Evolutionary conservation across 176 grass and related monocot species (phyloP), one percentile per base, ranked within the genome.

Genomic region (Hordeum marinum): DNA sequence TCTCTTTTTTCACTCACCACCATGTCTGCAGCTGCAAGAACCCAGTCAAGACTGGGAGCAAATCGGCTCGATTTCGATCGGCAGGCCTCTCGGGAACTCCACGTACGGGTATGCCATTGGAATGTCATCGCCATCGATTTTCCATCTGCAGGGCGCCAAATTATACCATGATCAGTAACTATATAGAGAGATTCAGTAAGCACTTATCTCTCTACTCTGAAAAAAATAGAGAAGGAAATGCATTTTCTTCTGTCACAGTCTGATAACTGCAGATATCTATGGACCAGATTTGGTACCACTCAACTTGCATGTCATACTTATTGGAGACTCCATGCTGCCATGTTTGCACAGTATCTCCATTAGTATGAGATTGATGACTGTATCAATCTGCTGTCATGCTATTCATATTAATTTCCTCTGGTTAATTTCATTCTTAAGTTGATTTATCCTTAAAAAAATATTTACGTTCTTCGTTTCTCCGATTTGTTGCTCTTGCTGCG

Each of bases 31-130:
- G 25, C 36, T 39, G 24, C 52, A 63, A 54, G 40, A 72, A 72
- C 42, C 32, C 63, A 78, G 63, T 85, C 68, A 68, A 37, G 75
- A 62, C 37, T 80, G 64, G 13, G 77, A 80, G 39, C 43, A 81
- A 62, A 83, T 68, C 36, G 88, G 86, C 46, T 90, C 91, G 43
- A 96, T 90, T 91, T 90, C 82, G 74, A 96, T 82, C 11, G 89
- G 91, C 82, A 96, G 72, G 59, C 91, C 89, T 88, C 89, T 91
- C 68, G 73, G 91, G 60, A 96, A 96, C 87, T 96, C 94, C 29
- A 96, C 91, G 59, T 91, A 96, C 3, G 94, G 94, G 88, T 94
- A 94, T 63, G 94, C 94, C 87, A 94, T 90, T 1, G 94, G 91
- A 61, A 87, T 63, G 89, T 96, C 94, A 82, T 94, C 55, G 55